These are phyloP conservation scores for Fusarium citri DNA, from an alignment of 2,329 filamentous ascomycete genomes.

Conservation along the genomic window DNA sequence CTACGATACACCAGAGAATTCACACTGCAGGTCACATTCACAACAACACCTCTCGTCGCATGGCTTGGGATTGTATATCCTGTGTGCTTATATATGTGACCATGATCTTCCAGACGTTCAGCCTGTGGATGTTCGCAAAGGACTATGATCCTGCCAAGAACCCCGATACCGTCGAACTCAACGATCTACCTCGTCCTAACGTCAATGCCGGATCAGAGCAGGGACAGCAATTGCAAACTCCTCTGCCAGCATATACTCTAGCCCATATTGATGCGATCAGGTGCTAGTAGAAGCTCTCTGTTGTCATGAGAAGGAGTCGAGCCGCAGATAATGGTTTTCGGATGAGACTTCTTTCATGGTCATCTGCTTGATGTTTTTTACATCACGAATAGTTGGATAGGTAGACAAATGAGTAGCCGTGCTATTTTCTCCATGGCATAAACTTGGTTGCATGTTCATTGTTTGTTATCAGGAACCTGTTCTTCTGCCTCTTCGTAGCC, in stretches of 20 bases:
- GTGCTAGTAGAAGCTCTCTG: neutral
- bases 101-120: neutral
- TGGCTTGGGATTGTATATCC: neutral
- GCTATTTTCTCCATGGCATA: neutral
- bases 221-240: neutral
- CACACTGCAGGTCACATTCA: neutral
- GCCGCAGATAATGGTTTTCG: too few relatives aligned
- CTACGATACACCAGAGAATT: neutral
- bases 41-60: neutral
- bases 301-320: neutral
- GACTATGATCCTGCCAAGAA: neutral
- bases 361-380: neutral
- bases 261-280: neutral
- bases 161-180: neutral
- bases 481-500: constrained; percentile 6
- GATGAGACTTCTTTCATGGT: neutral
- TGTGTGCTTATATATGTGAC: neutral
- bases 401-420: neutral
- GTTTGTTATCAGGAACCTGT: neutral
- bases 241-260: neutral
- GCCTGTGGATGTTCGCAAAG: neutral
- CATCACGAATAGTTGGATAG: neutral
- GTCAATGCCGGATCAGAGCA: neutral
- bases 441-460: neutral
- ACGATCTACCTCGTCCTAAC: neutral